Base-by-base conservation (phyloP, 1,139 yeast genomes). In the Suhomyces yuchorum region DNA sequence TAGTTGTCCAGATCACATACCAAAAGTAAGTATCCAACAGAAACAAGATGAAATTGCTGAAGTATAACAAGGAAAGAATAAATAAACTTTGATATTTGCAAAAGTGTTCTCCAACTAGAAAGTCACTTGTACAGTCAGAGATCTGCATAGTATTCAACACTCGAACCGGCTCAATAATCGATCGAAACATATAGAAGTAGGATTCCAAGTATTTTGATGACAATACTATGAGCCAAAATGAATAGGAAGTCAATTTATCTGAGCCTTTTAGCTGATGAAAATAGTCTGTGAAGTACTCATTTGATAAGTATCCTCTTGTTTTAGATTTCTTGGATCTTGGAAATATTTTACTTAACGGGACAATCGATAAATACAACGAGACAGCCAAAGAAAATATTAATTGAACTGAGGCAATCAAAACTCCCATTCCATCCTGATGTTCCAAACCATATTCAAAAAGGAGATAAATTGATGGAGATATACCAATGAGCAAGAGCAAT, bases 1-100 rank as follows among this genome's bases (percentile, higher is more conserved):
- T 60, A 49, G 93, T 84, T 60, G 85, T 89, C 75, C 90, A 84
- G 42, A 90, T 81, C 53, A 89, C 84, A 60, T 89, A 90, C 97
- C 97, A 90, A 32, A 90, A 75, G 57, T 90, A 90, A 0, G 96
- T 89, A 59, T 90, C 97, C 50, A 90, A 72, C 59, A 90, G 87
- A 62, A 88, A 90, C 39, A 90, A 70, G 1, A 87, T 76, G 65
- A 88, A 70, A 62, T 89, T 93, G 0, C 92, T 84, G 17, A 84
- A 51, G 35, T 78, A 69, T 62, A 89, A 79, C 41, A 87, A 65
- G 0, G 67, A 68, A 35, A 90, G 63, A 0, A 85, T 72, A 8
- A 87, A 61, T 42, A 68, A 70, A 0, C 91, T 83, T 51, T 88
- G 95, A 43, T 77, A 68, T 20, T 60, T 58, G 61, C 96, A 90